Evolutionary conservation across 768 basidiomycete species (phyloP), one percentile per base, ranked within the genome.

Genomic region (Lactifluus echinatus): DNA sequence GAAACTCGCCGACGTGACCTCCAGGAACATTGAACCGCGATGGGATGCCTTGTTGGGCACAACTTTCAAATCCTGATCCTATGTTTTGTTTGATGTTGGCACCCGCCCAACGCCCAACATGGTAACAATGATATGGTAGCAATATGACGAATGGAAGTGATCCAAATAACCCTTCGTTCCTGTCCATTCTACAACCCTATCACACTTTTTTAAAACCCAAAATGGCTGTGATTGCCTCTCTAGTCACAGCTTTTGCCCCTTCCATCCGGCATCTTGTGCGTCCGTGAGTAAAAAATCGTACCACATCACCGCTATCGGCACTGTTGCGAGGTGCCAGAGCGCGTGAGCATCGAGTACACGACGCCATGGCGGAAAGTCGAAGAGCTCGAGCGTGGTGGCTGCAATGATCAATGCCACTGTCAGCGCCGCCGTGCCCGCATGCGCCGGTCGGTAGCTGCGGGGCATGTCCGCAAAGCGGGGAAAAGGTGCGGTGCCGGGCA

Each of bases 251-350:
- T 68, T 73, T 42, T 70, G 69, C 37, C 74, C 73, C 51, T 76
- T 76, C 89, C 89, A 91, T 19, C 83, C 81, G 11, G 74, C 72
- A 63, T 91, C 86, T 47, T 76, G 71, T 1, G 89, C 76, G 68
- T 95, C 93, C 63, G 81, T 69, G 7, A 87, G 66, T 29, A 94
- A 68, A 64, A 95, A 94, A n/a, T 78, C 73, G 65, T 95, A 98
- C 93, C 95, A 97, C 45, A 80, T 75, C 46, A 78, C 66, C 3
- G 84, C 81, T 31, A 98, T 80, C 0, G 86, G 85, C 0, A 79
- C 85, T 0, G 95, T 99, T 3, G 82, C 77, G 8, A 88, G 74
- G 69, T 99, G 95, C 96, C 95, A 98, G 15, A 98, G 71, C 2
- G 92, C 78, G 69, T 97, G 96, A 0, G 94, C 93, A 67, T 98